Percentiles rank a stretch among this genome's conserved stretches.
These are phyloP conservation scores for Santalum album DNA, from an alignment of 164 flowering plant species.

Conservation along the genomic window DNA sequence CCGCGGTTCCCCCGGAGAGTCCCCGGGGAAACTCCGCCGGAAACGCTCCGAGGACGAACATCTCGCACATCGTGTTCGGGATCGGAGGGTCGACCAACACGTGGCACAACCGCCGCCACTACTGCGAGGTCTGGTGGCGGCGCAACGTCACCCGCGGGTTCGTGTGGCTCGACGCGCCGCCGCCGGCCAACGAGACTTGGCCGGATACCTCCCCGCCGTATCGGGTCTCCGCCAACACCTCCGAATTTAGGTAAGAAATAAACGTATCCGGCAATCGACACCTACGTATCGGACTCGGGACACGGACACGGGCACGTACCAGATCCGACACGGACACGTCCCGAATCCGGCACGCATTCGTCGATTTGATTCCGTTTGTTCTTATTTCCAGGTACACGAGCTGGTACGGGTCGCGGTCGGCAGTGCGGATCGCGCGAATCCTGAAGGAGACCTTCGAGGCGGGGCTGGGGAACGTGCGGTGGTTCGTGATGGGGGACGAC, in stretches of 20 bases:
- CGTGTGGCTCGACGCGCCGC: conserved; percentile 51
- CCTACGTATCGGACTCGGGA: no score
- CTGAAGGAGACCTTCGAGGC: conserved; percentile 26
- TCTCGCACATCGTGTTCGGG: conserved; percentile 46
- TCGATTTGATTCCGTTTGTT: no score
- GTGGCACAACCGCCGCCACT: conserved; percentile 38
- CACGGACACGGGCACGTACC: no score
- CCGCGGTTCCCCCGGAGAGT: not conserved
- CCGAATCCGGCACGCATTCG: no score
- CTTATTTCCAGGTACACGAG: conserved; percentile 38
- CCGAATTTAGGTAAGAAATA: no score
- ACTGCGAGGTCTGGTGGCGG: conserved; percentile 51
- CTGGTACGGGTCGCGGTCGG: conserved; percentile 29
- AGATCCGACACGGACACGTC: no score
- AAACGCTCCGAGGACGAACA: conserved; percentile 13
- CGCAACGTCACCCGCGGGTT: conserved; percentile 38
- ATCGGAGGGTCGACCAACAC: conserved; percentile 39
- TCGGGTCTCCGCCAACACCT: conserved; percentile 40
- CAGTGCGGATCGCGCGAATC: conserved; percentile 27
- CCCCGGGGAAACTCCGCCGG: not conserved
- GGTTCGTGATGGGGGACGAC: conserved; percentile 42
- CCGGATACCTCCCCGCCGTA: conserved; percentile 30
- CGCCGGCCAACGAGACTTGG: conserved; percentile 21
- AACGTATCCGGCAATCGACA: no score
- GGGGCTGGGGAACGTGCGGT: conserved; percentile 23